Percentiles rank a stretch among this genome's conserved stretches.
Conservation (phyloP, 441 rosid genomes). For the Eruca vesicaria region DNA sequence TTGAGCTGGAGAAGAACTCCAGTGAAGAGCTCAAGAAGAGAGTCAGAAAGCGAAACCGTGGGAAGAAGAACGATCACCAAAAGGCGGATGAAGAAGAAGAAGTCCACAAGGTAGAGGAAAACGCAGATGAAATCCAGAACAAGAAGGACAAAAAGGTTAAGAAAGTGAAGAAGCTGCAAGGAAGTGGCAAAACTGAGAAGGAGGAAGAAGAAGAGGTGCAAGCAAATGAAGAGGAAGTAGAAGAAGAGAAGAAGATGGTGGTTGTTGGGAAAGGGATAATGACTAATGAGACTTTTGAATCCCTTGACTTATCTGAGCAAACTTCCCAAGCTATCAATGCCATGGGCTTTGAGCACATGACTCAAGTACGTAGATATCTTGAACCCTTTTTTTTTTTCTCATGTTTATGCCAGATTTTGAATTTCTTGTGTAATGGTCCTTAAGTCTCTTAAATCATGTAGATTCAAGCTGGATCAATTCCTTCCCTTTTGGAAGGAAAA, state of each 20-base stretch:
- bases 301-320: constrained; percentile 69
- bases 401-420: neutral
- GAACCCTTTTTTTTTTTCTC: neutral
- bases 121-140: constrained; percentile 15
- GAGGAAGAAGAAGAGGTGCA: constrained; percentile 9
- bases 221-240: constrained; percentile 17
- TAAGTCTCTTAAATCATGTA: neutral
- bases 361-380: constrained; percentile 53
- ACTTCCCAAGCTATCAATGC: constrained; percentile 70
- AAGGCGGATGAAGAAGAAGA: constrained; percentile 26
- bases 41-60: constrained; percentile 57
- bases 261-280: constrained; percentile 62
- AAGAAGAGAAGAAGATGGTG: constrained; percentile 33
- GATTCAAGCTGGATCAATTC: no score
- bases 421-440: neutral
- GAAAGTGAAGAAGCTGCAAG: constrained; percentile 12
- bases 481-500: constrained; percentile 43
- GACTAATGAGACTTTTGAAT: constrained; percentile 74
- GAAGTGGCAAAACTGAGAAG: neutral
- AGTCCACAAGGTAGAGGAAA: constrained; percentile 13
- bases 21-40: constrained; percentile 39
- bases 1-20: constrained; percentile 34
- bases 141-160: constrained; percentile 35
- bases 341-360: constrained; percentile 76
- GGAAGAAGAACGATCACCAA: constrained; percentile 28